Evolutionary conservation across 441 rosid species (phyloP), one percentile per base, ranked within the genome.

Genomic region (Melianthus villosus): DNA sequence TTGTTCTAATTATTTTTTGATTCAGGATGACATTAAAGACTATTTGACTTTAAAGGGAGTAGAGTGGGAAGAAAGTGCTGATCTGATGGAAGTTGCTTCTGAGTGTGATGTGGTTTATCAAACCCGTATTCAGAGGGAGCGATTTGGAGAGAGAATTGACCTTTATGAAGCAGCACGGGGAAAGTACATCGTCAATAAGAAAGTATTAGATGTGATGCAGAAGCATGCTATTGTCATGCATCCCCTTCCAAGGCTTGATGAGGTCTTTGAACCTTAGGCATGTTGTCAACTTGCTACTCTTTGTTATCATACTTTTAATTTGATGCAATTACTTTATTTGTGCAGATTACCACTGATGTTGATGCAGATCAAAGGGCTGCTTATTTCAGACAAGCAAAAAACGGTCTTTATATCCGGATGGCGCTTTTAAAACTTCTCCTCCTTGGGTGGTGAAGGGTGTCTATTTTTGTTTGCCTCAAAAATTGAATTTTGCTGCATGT

Each of bases 331-430:
- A 5, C 28, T 36, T 39, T 16, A n/a, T n/a, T n/a, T n/a, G n/a
- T n/a, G n/a, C n/a, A 85, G 98, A 79, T 91, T 9, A 73, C 91
- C 2, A 65, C 77, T 30, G 87, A 75, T 23, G 94, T 84, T n/a
- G 96, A 84, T 34, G 50, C 36, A 3, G 98, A 91, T 65, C 91
- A 86, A 11, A 79, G 96, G 37, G 94, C 93, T 48, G 98, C 98
- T 3, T 82, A 84, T 65, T 91, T 91, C 44, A 75, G 98, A 63
- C 98, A 84, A 72, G 96, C 93, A 10, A 82, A 79, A 79, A 91
- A 91, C 15, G 98, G 96, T 36, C 92, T 89, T 29, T 82, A 71
- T 49, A 84, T 84, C 7, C 57, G 96, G 42, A 82, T 84, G 96
- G 93, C 96, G 46, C 92, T 81, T 53, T 57, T 84, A 55, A 89